Base-by-base conservation (phyloP, 306 rosid genomes). In the Inga oerstediana region DNA sequence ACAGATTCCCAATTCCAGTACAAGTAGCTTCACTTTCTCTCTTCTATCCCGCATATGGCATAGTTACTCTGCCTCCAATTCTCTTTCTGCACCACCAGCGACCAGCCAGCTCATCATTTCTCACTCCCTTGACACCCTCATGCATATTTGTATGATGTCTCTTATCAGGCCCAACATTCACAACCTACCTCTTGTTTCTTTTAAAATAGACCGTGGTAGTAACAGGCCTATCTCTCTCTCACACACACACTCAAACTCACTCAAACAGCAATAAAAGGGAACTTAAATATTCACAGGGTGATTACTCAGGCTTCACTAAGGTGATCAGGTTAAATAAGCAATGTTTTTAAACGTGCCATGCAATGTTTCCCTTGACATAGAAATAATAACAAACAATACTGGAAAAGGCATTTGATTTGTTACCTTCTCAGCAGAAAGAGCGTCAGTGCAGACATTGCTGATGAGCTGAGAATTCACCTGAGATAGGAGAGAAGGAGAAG, bases 381-480 rank as follows among this genome's bases (percentile, higher is more conserved):
- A 74, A 74, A 74, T 30, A 37, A 61, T 32, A 46, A 72, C 56
- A 56, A 51, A 22, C 19, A 76, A 79, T 65, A 74, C 13, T 39
- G 59, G 61, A 46, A 16, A 49, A 65, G 27, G 39, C 1, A 12
- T 39, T 41, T 35, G 83, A 72, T 30, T 44, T 67, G 37, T 71
- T 86, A 96, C 98, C 99, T 96, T 96, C 90, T 96, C 98, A 2
- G 99, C 99, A 15, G 99, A 96, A 66, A 96, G 98, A 4, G 65
- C 78, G 19, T 49, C 78, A 74, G 11, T 74, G 65, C 78, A 74
- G 30, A 96, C 93, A 86, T 96, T 96, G 86, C 99, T 96, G 85
- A 96, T 94, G 81, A 96, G 97, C 86, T 96, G 99, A 80, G 99
- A 96, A 90, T 96, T 96, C 77, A 96, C 99, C 99, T 96, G 86